These are phyloP conservation scores for Cadophora sp. DNA, from an alignment of 2,329 filamentous ascomycete genomes.

Conservation along the genomic window DNA sequence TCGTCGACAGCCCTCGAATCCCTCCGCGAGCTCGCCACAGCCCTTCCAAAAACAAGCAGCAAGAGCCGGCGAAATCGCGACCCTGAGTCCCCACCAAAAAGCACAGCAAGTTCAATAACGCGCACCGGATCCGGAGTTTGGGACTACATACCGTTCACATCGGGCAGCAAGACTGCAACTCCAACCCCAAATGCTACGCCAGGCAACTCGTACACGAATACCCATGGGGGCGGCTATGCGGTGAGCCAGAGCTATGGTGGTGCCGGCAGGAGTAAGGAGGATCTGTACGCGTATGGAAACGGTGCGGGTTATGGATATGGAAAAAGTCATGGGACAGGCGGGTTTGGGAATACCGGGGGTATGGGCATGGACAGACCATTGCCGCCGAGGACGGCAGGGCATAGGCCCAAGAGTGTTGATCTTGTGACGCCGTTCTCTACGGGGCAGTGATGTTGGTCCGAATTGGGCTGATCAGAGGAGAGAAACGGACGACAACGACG, in stretches of 20 bases:
- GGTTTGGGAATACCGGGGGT: conserved; percentile 34
- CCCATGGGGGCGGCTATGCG: conserved; percentile 16
- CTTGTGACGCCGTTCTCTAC: conserved; percentile 62
- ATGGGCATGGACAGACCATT: conserved; percentile 52
- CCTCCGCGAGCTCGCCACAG: conserved; percentile 40
- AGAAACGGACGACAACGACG: neutral
- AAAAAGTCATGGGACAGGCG: conserved; percentile 26
- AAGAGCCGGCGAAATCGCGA: conserved; percentile 14
- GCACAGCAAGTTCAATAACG: conserved; percentile 30
- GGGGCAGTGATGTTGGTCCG: conserved; percentile 17
- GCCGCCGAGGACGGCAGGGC: conserved; percentile 59
- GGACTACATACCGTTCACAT: conserved; percentile 43
- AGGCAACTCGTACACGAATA: conserved; percentile 36
- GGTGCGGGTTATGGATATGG: conserved; percentile 32
- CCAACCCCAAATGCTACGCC: conserved; percentile 38
- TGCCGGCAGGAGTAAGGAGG: conserved; percentile 34
- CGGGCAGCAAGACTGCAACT: conserved; percentile 28
- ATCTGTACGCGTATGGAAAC: conserved; percentile 35
- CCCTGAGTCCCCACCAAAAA: conserved; percentile 31
- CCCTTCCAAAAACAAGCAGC: conserved; percentile 34
- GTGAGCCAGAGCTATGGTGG: conserved; percentile 30
- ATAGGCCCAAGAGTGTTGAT: conserved; percentile 66
- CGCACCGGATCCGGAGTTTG: conserved; percentile 38
- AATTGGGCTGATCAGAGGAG: neutral
- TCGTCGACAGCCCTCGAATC: conserved; percentile 39